Percentiles rank a stretch among this genome's conserved stretches.
These are phyloP conservation scores for Alternaria longipes DNA, from an alignment of 2,329 filamentous ascomycete genomes.

Conservation along the genomic window DNA sequence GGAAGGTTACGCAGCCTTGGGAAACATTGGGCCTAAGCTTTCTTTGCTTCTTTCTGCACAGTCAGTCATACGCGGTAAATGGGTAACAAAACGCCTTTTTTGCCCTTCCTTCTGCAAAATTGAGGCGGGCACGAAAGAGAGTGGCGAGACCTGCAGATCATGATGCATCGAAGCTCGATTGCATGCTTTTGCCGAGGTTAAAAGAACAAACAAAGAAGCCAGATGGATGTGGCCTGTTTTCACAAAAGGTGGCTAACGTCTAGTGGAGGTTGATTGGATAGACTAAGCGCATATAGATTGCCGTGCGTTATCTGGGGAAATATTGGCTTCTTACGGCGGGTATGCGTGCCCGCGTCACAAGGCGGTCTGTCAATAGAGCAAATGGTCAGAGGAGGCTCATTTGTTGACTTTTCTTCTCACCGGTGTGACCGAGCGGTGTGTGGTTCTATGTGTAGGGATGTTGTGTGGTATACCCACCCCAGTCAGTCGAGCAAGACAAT, in stretches of 20 bases:
- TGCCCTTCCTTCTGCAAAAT: neutral
- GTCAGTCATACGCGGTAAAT: conserved; percentile 2
- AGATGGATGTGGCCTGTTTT: neutral
- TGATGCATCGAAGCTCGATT: neutral
- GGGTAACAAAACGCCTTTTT: neutral
- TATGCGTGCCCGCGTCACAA: conserved; percentile 5
- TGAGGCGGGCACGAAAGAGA: neutral
- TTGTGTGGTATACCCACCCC: conserved; percentile 3
- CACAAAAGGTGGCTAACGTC: neutral
- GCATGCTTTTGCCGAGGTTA: neutral
- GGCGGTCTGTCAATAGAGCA: neutral
- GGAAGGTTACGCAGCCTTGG: conserved; percentile 38
- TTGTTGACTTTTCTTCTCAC: neutral
- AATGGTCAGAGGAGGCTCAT: conserved; percentile 2
- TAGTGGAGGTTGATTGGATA: conserved; percentile 1
- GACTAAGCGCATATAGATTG: conserved; percentile 14
- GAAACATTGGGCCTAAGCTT: conserved; percentile 9
- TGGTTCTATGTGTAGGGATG: conserved; percentile 14
- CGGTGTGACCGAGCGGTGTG: conserved; percentile 3
- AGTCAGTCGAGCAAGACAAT: neutral
- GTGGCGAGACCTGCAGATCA: neutral
- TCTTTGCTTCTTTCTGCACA: neutral
- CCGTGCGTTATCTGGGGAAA: conserved; percentile 12
- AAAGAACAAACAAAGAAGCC: neutral
- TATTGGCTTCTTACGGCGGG: conserved; percentile 8